Percentiles rank a stretch among this genome's conserved stretches.
phyloP scores from a whole-genome alignment of 2,329 filamentous ascomycete species.

The Phialocephala sp. region DNA sequence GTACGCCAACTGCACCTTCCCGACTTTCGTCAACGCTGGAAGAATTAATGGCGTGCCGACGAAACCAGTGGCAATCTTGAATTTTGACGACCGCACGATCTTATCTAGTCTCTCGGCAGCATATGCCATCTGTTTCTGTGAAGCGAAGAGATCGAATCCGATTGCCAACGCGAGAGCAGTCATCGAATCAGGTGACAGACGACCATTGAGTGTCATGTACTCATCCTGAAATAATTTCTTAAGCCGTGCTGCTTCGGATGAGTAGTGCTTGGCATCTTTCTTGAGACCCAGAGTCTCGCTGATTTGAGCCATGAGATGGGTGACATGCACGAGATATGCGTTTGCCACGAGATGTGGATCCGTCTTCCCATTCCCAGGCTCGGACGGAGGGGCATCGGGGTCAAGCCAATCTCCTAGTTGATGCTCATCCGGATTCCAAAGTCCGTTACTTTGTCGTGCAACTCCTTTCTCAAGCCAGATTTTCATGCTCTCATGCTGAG shows the following conservation, averaged over 20 bases:
- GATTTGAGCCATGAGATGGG: slow-evolving; percentile 46
- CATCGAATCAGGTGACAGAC: slow-evolving; percentile 39
- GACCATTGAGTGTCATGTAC: slow-evolving; percentile 37
- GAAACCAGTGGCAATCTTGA: slow-evolving; percentile 41
- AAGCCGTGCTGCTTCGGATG: slow-evolving; percentile 30
- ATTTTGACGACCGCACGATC: slow-evolving; percentile 30
- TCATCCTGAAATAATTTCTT: slow-evolving; percentile 38
- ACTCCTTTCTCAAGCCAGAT: slow-evolving; percentile 39
- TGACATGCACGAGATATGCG: slow-evolving; percentile 53
- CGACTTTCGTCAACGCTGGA: slow-evolving; percentile 24
- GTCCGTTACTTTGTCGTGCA: slow-evolving; percentile 42
- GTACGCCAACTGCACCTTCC: slow-evolving; percentile 40
- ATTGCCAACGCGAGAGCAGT: slow-evolving; percentile 40
- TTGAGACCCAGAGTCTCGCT: slow-evolving; percentile 39
- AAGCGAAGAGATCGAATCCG: slow-evolving; percentile 33
- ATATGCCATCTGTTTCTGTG: slow-evolving; percentile 2
- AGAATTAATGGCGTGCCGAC: slow-evolving; percentile 40
- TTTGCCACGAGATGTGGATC: slow-evolving; percentile 51
- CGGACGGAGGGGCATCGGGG: slow-evolving; percentile 50
- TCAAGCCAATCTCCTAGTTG: slow-evolving; percentile 57
- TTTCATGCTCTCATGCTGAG: slow-evolving; percentile 23
- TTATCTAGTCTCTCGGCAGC: slow-evolving; percentile 32
- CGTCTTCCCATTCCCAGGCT: slow-evolving; percentile 49
- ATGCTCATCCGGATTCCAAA: slow-evolving; percentile 48
- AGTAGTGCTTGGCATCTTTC: slow-evolving; percentile 36